Conservation (phyloP, 805 yeast genomes). For the Candida silvicultrix region DNA sequence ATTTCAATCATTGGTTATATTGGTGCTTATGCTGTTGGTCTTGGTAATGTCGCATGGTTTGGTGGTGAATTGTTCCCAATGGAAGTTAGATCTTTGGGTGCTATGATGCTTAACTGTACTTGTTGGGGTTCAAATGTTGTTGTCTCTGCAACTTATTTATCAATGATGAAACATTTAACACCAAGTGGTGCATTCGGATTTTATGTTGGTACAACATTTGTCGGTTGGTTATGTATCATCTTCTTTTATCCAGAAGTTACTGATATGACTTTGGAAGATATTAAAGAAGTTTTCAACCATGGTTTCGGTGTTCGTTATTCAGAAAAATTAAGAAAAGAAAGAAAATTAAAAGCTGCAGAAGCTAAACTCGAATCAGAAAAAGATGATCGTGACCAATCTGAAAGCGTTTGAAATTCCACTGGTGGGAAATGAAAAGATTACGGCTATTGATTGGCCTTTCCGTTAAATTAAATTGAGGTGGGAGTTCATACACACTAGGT, state of each 20-base stretch:
- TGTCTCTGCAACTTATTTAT: slow-evolving; percentile 30
- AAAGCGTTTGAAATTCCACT: no score
- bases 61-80: slow-evolving; percentile 38
- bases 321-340: not conserved
- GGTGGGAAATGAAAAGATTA: no score
- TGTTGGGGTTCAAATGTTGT: slow-evolving; percentile 35
- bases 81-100: slow-evolving; percentile 35
- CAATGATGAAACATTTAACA: slow-evolving; percentile 25
- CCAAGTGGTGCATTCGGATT: slow-evolving; percentile 27
- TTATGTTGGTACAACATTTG: slow-evolving; percentile 26
- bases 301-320: slow-evolving; percentile 33
- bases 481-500: no score
- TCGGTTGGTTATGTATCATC: slow-evolving; percentile 33
- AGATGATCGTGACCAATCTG: no score
- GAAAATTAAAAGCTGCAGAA: no score
- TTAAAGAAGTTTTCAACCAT: slow-evolving; percentile 31
- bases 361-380: no score
- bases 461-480: no score
- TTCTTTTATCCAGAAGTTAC: slow-evolving; percentile 38
- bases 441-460: no score
- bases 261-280: slow-evolving; percentile 37
- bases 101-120: slow-evolving; percentile 34
- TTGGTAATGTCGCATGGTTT: slow-evolving; percentile 41
- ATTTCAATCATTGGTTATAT: slow-evolving; percentile 29
- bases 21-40: slow-evolving; percentile 35